phyloP scores from a whole-genome alignment of 106 monocot genomes.

The Vanilla planifolia region DNA sequence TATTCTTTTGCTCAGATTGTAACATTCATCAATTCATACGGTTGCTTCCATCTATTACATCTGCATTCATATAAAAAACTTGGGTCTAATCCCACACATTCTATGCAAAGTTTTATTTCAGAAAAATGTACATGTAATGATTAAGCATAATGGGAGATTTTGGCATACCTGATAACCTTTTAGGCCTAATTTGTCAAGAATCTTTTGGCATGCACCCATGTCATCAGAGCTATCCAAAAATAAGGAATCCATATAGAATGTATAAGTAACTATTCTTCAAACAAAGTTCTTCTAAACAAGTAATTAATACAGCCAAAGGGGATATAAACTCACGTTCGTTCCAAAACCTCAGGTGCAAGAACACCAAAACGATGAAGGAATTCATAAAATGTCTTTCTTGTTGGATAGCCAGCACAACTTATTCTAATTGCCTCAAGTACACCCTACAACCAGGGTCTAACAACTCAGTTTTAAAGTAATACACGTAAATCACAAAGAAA shows the following conservation, averaged over 20 bases:
- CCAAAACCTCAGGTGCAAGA: constrained; percentile 78
- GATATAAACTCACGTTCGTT: constrained; percentile 61
- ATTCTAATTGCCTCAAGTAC: constrained; percentile 94
- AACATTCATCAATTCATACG: too few species aligned
- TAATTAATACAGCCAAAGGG: not conserved
- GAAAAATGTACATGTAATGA: too few species aligned
- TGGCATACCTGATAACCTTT: constrained; percentile 73
- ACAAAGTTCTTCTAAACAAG: not conserved
- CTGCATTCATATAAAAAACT: too few species aligned
- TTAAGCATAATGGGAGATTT: too few species aligned
- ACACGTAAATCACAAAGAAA: not conserved
- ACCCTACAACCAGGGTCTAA: constrained; percentile 36
- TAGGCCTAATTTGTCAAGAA: constrained; percentile 68
- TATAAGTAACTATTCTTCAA: not conserved
- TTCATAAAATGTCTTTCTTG: constrained; percentile 86
- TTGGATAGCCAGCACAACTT: constrained; percentile 94
- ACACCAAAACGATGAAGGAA: constrained; percentile 82
- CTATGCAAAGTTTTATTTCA: too few species aligned
- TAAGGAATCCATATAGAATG: constrained; percentile 1
- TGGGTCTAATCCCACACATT: too few species aligned
- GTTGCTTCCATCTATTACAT: too few species aligned
- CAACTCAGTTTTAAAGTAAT: constrained; percentile 1
- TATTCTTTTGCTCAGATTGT: too few species aligned
- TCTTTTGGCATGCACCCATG: constrained; percentile 62
- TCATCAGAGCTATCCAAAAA: constrained; percentile 55